phyloP scores from a whole-genome alignment of 2,329 filamentous ascomycete genomes.

The Pseudocercospora eumusae region DNA sequence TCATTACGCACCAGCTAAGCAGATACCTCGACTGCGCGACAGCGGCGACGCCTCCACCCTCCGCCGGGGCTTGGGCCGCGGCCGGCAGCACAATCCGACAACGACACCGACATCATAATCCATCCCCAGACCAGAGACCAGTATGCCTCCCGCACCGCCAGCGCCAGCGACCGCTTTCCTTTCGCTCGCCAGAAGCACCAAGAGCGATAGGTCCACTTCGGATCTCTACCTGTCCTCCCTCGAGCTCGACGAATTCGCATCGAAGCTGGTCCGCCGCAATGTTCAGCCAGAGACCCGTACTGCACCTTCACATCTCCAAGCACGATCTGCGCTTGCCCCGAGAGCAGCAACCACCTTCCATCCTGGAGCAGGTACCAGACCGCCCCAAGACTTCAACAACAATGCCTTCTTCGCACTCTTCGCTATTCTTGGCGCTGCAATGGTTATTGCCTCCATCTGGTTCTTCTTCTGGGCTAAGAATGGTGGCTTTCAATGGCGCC shows the following conservation, averaged over 20 bases:
- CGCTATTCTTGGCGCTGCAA: conserved; percentile 74
- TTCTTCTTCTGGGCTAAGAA: conserved; percentile 99
- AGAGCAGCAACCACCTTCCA: conserved; percentile 30
- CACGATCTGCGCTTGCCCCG: conserved; percentile 13
- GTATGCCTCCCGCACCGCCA: conserved; percentile 33
- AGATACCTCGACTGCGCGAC: conserved; percentile 2
- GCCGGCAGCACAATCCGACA: conserved; percentile 35
- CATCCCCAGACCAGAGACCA: not conserved
- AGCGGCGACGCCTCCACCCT: not conserved
- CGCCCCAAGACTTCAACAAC: conserved; percentile 48
- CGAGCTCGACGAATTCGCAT: conserved; percentile 33
- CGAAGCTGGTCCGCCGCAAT: conserved; percentile 10
- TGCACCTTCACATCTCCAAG: conserved; percentile 22
- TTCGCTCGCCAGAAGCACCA: conserved; percentile 23
- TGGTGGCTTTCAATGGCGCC: conserved; percentile 82
- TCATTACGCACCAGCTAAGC: conserved; percentile 15
- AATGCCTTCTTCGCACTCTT: conserved; percentile 79
- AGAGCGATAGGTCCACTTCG: conserved; percentile 26
- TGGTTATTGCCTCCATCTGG: conserved; percentile 80
- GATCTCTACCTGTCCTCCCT: conserved; percentile 35
- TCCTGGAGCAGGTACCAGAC: conserved; percentile 39
- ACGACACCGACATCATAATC: not conserved
- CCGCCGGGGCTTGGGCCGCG: conserved; percentile 38
- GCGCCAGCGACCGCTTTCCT: conserved; percentile 30
- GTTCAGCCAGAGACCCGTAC: conserved; percentile 16